These are phyloP conservation scores for Trypethelium eluteriae DNA, from an alignment of 495 filamentous ascomycete genomes.

Conservation along the genomic window DNA sequence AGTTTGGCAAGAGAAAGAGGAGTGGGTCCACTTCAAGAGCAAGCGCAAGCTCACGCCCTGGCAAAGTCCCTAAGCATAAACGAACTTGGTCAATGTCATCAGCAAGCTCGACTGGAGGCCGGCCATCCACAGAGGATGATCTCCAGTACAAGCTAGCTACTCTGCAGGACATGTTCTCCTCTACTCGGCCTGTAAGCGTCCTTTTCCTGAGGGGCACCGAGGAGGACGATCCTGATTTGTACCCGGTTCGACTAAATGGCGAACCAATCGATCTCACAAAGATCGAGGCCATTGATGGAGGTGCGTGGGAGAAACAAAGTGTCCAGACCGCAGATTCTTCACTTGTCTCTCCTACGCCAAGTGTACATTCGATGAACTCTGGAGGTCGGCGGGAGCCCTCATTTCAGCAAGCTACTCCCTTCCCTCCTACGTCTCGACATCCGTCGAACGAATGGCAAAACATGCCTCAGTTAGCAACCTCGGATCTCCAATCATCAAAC, in stretches of 20 bases:
- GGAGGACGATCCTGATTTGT: constrained; percentile 78
- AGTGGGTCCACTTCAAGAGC: constrained; percentile 46
- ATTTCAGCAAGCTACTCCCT: constrained; percentile 33
- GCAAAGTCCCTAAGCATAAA: constrained; percentile 82
- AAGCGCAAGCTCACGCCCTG: constrained; percentile 47
- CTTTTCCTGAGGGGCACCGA: constrained; percentile 77
- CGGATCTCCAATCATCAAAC: constrained; percentile 37
- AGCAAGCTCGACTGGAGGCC: constrained; percentile 56
- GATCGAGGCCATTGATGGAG: constrained; percentile 47
- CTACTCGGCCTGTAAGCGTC: constrained; percentile 75
- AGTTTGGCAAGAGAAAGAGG: constrained; percentile 82
- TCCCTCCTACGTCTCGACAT: constrained; percentile 29
- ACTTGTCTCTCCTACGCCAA: constrained; percentile 38
- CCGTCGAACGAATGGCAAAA: constrained; percentile 48
- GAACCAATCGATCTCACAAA: constrained; percentile 54
- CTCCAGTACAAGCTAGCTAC: constrained; percentile 73
- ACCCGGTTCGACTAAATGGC: constrained; percentile 69
- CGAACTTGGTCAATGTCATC: constrained; percentile 96
- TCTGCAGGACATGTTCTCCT: constrained; percentile 93
- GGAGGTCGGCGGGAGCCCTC: constrained; percentile 30
- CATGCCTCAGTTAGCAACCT: constrained; percentile 45
- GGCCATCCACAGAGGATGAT: constrained; percentile 73
- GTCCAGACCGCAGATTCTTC: constrained; percentile 43
- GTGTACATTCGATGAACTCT: constrained; percentile 29
- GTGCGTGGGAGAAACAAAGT: constrained; percentile 52